A percentile compares a stretch with the other conserved stretches of the same genome.
Conservation (phyloP, 1,284 basidiomycete species). For the Singerocomus inundabilis region DNA sequence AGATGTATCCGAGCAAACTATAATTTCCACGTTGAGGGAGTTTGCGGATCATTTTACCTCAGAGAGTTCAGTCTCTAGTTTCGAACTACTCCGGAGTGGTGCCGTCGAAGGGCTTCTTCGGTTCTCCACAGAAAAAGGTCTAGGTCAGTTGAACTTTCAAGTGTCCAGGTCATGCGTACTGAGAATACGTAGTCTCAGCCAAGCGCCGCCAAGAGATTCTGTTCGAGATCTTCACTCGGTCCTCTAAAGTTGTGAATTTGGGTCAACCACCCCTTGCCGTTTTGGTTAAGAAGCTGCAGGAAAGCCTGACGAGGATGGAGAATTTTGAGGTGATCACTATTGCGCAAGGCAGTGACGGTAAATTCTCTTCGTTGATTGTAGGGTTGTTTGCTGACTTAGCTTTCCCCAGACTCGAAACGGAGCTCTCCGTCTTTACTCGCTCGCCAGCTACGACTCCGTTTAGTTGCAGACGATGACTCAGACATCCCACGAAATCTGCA, state of each 20-base stretch:
- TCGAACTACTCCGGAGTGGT: conserved; percentile 93
- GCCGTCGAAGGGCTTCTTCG: conserved; percentile 85
- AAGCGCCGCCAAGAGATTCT: conserved; percentile 69
- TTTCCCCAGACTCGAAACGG: conserved; percentile 69
- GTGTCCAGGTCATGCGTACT: conserved; percentile 11
- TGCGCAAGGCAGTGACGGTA: conserved; percentile 73
- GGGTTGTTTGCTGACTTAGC: conserved; percentile 4
- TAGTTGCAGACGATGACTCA: conserved; percentile 84
- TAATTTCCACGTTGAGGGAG: conserved; percentile 64
- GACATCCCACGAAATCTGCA: conserved; percentile 83
- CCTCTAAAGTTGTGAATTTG: conserved; percentile 41
- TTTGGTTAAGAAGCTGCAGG: conserved; percentile 94
- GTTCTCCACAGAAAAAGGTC: conserved; percentile 70
- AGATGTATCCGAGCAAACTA: conserved; percentile 60
- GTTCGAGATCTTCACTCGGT: conserved; percentile 69
- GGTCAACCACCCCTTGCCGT: conserved; percentile 67
- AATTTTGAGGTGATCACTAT: conserved; percentile 92
- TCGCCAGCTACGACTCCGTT: conserved; percentile 82
- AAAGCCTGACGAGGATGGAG: conserved; percentile 90
- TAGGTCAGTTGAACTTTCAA: conserved; percentile 19
- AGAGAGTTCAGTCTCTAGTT: conserved; percentile 88
- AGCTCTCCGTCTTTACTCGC: conserved; percentile 84
- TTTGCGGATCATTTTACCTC: conserved; percentile 80
- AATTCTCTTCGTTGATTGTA: conserved; percentile 2
- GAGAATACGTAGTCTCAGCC: conserved; percentile 47